Evolutionary conservation across 176 grass and related monocot species (phyloP).

Genomic region (Luzula sylvatica): DNA sequence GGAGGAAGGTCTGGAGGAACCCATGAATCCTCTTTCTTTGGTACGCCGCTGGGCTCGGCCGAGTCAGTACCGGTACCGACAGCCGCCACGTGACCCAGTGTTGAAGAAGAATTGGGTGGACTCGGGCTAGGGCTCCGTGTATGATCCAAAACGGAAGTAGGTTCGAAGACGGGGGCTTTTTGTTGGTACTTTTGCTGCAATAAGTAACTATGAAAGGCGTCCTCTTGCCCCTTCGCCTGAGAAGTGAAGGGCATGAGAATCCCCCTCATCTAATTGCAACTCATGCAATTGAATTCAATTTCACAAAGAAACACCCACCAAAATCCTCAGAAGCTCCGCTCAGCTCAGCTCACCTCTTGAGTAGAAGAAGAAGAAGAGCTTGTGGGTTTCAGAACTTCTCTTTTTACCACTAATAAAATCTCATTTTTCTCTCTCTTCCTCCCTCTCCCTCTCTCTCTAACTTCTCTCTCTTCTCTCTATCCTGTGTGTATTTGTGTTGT

Average conservation of each 20-base stretch:
- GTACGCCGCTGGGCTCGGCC: slow-evolving; percentile 31
- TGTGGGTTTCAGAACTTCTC: too few species aligned
- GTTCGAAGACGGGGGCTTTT: slow-evolving; percentile 39
- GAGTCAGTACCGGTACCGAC: slow-evolving; percentile 49
- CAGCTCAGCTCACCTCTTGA: too few species aligned
- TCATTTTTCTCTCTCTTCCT: slow-evolving; percentile 18
- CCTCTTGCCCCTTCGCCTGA: slow-evolving; percentile 51
- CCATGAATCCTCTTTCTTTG: slow-evolving; percentile 42
- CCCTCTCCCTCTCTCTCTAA: slow-evolving; percentile 7
- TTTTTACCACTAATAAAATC: too few species aligned
- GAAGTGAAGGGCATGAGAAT: slow-evolving; percentile 35
- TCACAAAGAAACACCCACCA: too few species aligned
- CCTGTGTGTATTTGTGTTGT: background rate
- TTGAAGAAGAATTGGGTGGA: slow-evolving; percentile 73
- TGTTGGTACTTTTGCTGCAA: slow-evolving; percentile 1
- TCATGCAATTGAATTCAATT: slow-evolving; percentile 24
- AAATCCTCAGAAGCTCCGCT: too few species aligned
- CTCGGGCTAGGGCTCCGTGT: slow-evolving; percentile 66
- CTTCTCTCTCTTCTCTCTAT: background rate
- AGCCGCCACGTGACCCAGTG: slow-evolving; percentile 71
- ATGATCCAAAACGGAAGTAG: slow-evolving; percentile 84
- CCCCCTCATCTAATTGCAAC: slow-evolving; percentile 79
- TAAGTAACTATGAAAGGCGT: background rate
- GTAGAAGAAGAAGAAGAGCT: too few species aligned
- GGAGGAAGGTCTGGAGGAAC: slow-evolving; percentile 48